Evolutionary conservation across 495 filamentous ascomycete genomes (phyloP), one percentile per base, ranked within the genome.

Genomic region (Platismatia glauca): DNA sequence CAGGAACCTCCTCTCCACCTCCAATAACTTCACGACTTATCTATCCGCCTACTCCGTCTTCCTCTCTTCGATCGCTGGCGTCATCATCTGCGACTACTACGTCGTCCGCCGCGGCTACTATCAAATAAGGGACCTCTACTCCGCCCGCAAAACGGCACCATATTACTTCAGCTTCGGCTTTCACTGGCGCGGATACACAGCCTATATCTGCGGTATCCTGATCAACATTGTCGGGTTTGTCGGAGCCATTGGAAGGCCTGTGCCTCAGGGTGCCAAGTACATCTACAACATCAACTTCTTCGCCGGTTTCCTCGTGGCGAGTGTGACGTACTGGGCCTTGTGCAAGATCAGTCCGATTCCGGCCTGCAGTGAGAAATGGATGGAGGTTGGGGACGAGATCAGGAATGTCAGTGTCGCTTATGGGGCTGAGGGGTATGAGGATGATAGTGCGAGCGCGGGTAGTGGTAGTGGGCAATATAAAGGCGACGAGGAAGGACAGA

Each of bases 41-140:
- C 85, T 97, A 7, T 93, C 89, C 16, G 88, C 92, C 31, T 96
- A 97, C 77, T 91, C 89, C n/a, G 89, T 97, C 64, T 97, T 97
- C 76, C 84, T 97, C 31, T 92, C 88, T 55, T 89, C 89, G 43
- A 94, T 97, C 68, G 92, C 90, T 18, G 92, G 91, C 22, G 90
- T 95, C 61, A 94, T 97, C 70, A 79, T 91, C 69, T 84, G 77
- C 72, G 92, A 97, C 74, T 97, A 96, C 79, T 97, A 96, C 74
- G 66, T 90, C 62, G 89, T 96, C 24, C 89, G 91, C 62, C 82
- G 81, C 37, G 92, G 92, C 44, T 96, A 92, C 71, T 80, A 92
- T 20, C 81, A 91, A 65, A 79, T 93, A 66, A 84, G 81, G 64
- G 85, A 89, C 35, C 83, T 97, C 1, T 97, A 95, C 78, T 87